These are phyloP conservation scores for Quercus gilva DNA, from an alignment of 306 rosid species.

Conservation along the genomic window DNA sequence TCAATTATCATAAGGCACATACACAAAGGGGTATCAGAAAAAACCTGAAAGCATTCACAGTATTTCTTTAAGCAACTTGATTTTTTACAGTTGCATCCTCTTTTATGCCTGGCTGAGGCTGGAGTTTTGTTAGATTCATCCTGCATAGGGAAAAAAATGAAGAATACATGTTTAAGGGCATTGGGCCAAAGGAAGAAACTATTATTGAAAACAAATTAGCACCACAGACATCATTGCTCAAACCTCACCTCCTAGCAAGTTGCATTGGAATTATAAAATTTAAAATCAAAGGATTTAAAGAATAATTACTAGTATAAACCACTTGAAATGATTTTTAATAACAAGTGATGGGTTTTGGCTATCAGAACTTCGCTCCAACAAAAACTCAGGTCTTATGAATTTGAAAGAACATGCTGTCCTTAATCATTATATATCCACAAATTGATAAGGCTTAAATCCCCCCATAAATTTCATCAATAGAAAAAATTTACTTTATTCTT, in stretches of 20 bases:
- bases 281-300: too few species aligned
- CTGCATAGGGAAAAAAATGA: slow-evolving; percentile 35
- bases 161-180: slow-evolving; percentile 1
- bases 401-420: too few species aligned
- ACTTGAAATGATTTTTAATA: too few species aligned
- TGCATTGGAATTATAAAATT: too few species aligned
- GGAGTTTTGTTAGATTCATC: slow-evolving; percentile 79
- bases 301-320: too few species aligned
- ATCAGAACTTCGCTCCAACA: too few species aligned
- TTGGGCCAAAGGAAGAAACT: neutral
- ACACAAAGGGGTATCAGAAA: neutral
- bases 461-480: too few species aligned
- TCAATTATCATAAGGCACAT: slow-evolving; percentile 20
- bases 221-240: neutral
- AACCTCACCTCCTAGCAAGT: neutral
- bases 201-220: neutral
- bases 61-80: slow-evolving; percentile 79
- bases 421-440: too few species aligned
- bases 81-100: slow-evolving; percentile 92
- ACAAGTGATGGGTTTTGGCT: too few species aligned
- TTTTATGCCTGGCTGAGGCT: slow-evolving; percentile 75
- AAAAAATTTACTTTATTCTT: too few species aligned
- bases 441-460: too few species aligned
- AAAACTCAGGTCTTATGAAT: too few species aligned
- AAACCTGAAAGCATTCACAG: slow-evolving; percentile 91